Evolutionary conservation across 257 asterid species (phyloP), one percentile per base, ranked within the genome.

Genomic region (Przewalskia tangutica): DNA sequence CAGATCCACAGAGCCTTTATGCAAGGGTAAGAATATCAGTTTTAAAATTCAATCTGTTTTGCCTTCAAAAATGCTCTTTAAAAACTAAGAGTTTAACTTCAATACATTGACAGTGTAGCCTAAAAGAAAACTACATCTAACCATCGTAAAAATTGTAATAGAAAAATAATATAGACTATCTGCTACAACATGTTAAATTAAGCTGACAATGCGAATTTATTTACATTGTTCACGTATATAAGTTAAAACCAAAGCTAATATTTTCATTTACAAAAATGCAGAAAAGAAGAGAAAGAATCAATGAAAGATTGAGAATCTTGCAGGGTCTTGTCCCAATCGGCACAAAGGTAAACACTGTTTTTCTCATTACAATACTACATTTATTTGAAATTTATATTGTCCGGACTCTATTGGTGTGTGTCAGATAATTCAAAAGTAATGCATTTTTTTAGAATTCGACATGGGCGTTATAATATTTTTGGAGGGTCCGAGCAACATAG

Each of bases 251-350:
- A 8, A 73, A 73, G 48, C 9, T 73, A 13, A 73, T 73, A 6
- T 9, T 13, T 73, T 23, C 13, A 50, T 73, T 73, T 50, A 13
- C 20, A 12, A 73, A 36, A 60, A 84, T 83, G 80, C 96, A 93
- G 98, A 91, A 66, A 82, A 89, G 98, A 89, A 90, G 98, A 87
- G 98, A 92, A 54, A 92, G 89, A 80, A 93, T 95, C 12, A 95
- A 93, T 34, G 98, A 93, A 86, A 91, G 98, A 84, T 63, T 95
- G 90, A 95, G 84, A 84, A 90, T 92, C 86, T 84, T 95, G 94
- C 98, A 95, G 82, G 89, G 86, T 84, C 97, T 95, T 83, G 91
- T 95, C 14, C 98, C 98, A 0, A 95, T 91, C 64, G 98, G 98
- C 82, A 92, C 98, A 65, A 95, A 95, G 93, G 79, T 73, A 50